Base-by-base conservation (phyloP, 2,329 filamentous ascomycete species). In the Westerdykella ornata region DNA sequence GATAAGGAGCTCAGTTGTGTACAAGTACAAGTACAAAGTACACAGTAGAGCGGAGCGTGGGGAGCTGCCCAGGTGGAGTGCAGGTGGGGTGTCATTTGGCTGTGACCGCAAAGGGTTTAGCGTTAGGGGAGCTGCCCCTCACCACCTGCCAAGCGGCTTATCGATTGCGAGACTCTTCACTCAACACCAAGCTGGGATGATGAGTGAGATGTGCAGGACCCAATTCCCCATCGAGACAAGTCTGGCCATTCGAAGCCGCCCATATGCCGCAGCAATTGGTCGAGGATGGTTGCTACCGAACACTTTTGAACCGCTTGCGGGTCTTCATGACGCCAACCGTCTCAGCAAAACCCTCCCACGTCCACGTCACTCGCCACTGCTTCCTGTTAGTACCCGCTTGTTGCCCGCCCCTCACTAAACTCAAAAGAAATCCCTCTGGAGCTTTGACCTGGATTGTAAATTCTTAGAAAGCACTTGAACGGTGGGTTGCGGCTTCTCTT, bases 381-480 rank as follows among this genome's bases (percentile, higher is more conserved):
- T 26, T 26, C 8, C 22, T 26, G n/a, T n/a, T n/a, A n/a, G n/a
- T 26, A 26, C 22, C 12, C 12, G 22, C 22, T 26, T 19, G 38
- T 32, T 28, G 46, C 45, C 49, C 49, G 43, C 54, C 57, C 53
- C 55, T 56, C 52, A 48, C 51, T 56, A 56, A 47, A 18, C 48
- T 53, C 38, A 43, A 53, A 54, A 41, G 35, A 41, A 49, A 37
- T 29, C 46, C 41, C 50, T 43, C 45, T 37, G 54, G 49, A 51
- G 49, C 45, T 42, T 43, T 43, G 49, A 50, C 45, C 47, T 41
- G 45, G 42, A 60, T 46, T 62, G 63, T 26, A 26, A 26, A 26
- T 26, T 26, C 22, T 26, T 4, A 26, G 22, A 26, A 26, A 26
- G 22, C 22, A 9, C 22, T 26, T 26, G 22, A 26, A n/a, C n/a